phyloP scores from a whole-genome alignment of 148 eudicot genomes.

The Talinum fruticosum region DNA sequence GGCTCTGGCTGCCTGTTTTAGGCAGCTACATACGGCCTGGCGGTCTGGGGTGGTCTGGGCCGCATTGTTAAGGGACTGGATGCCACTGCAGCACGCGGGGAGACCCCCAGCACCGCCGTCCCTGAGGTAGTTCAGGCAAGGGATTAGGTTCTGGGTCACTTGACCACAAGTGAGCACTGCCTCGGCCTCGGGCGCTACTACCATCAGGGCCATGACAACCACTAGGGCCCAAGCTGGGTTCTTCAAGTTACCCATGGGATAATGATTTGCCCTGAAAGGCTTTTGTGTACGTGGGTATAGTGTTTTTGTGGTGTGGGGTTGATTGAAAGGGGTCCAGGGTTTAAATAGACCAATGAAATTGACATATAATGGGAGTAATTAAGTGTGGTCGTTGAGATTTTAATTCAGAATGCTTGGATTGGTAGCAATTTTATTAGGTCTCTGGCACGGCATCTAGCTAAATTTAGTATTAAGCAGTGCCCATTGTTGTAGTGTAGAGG shows the following conservation, averaged over 20 bases:
- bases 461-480: no score
- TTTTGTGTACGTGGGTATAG: neutral
- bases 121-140: constrained; percentile 30
- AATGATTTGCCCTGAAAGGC: neutral
- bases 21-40: constrained; percentile 31
- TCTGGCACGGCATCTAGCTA: no score
- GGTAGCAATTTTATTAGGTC: neutral
- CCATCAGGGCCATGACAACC: constrained; percentile 10
- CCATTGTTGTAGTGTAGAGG: no score
- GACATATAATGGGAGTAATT: neutral
- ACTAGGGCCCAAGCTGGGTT: neutral
- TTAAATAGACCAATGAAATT: neutral
- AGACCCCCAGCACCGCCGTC: constrained; percentile 5
- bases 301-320: constrained; percentile 4
- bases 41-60: constrained; percentile 33
- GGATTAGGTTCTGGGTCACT: constrained; percentile 17
- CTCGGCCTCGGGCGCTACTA: constrained; percentile 8
- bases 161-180: constrained; percentile 25
- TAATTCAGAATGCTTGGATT: neutral
- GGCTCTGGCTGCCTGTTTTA: constrained; percentile 19
- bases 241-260: constrained; percentile 9
- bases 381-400: neutral
- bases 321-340: neutral
- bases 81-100: constrained; percentile 30
- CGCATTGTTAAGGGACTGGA: constrained; percentile 13